phyloP scores from a whole-genome alignment of 164 flowering plant species.

The Cinnamomum chago region DNA sequence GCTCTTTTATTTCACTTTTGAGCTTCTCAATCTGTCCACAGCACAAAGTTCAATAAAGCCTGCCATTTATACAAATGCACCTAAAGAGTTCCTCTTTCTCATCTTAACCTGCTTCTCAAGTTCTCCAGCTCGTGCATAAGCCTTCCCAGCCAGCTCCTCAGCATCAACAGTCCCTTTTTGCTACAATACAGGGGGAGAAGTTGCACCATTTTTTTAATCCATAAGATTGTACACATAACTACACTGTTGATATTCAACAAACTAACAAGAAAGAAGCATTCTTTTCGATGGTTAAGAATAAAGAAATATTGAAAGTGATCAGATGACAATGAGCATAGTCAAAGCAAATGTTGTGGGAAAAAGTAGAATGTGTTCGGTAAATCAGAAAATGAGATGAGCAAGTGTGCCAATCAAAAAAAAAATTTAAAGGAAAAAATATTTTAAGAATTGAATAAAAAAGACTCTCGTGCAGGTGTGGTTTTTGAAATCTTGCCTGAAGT shows the following conservation, averaged over 20 bases:
- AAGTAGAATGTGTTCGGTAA: neutral
- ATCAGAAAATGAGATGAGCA: neutral
- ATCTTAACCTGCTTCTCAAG: slow-evolving; percentile 69
- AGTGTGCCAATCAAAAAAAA: too few relatives aligned
- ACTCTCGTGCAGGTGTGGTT: too few relatives aligned
- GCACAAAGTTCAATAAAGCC: slow-evolving; percentile 5
- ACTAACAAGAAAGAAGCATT: neutral
- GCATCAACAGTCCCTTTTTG: slow-evolving; percentile 55
- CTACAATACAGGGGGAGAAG: slow-evolving; percentile 24
- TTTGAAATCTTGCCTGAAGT: slow-evolving; percentile 32
- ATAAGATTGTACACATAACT: too few relatives aligned
- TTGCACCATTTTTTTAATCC: too few relatives aligned
- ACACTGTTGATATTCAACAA: neutral
- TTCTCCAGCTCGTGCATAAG: slow-evolving; percentile 71
- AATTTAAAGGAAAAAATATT: too few relatives aligned
- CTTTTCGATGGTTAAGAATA: neutral
- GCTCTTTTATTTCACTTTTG: neutral
- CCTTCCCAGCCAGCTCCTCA: slow-evolving; percentile 62
- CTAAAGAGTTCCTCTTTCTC: neutral
- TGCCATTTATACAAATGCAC: neutral
- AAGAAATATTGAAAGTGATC: neutral
- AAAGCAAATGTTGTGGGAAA: neutral
- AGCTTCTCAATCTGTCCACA: slow-evolving; percentile 39
- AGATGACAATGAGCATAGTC: too few relatives aligned
- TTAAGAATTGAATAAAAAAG: too few relatives aligned